Evolutionary conservation across 169 alveolate genomes (phyloP), one percentile per base, ranked within the genome.

Genomic region (Theileria annulata): DNA sequence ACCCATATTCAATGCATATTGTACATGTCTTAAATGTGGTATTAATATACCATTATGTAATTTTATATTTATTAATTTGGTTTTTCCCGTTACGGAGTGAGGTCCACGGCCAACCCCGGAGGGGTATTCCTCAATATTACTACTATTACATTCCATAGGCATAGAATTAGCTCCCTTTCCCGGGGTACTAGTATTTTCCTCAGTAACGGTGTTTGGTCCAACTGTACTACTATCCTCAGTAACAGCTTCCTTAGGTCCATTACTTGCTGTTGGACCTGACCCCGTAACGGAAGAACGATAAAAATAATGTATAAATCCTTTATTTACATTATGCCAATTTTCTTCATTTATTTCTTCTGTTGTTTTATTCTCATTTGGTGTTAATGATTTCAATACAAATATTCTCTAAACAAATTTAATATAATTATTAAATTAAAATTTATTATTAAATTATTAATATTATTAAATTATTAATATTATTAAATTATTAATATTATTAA

Each of bases 1-100:
- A 66, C 71, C 75, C 8, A 92, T 72, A 27, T 51, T 70, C 21
- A 93, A 88, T 58, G 85, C 93, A 70, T 82, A 91, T 68, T 87
- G 93, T 17, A 80, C 59, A 51, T 84, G 87, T 17, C 83, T 66
- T 30, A 84, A 77, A 35, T 70, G 79, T 8, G 75, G 69, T 15
- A 75, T 35, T 17, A 83, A 8, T 19, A 66, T 30, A 69, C 78
- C 69, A 21, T 31, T 66, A 6, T 75, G 79, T 30, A 10, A 0
- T 23, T 27, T 1, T 28, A 62, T 27, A 37, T 4, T 35, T 23
- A 2, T 62, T 27, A 25, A 25, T 56, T 15, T 2, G 10, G 27
- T 21, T 54, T 49, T 69, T 82, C 47, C 13, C 73, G 47, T 35
- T 42, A 42, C 51, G 51, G 51, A 10, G 51, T 3, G 1, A 42